Evolutionary conservation across 202 grass and related monocot genomes (phyloP), one percentile per base, ranked within the genome.

Genomic region (Saccharum hybrid): DNA sequence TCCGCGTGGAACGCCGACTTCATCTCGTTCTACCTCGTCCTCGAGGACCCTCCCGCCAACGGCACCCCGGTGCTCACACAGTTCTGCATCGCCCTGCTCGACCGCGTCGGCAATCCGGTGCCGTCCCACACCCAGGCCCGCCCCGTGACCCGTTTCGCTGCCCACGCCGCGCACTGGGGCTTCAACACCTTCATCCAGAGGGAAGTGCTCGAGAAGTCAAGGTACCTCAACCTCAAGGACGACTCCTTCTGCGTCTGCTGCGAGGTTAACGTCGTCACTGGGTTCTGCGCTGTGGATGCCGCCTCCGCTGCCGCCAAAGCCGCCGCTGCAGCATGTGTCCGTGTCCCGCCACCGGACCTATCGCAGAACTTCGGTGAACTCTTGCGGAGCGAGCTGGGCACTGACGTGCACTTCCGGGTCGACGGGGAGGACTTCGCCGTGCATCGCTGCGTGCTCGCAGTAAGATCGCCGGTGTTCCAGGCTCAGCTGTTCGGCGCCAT

Each of bases 201-300:
- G 75, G 82, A 85, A 1, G 63, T n/a, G 22, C 82, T 89, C 6
- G 87, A 89, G 68, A 85, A 48, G 76, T 81, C 78, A 1, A 57
- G 66, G 49, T 34, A 81, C 45, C 8, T 89, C 56, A 78, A 33
- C 54, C 6, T 71, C 46, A 73, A 19, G 63, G 87, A 89, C 3
- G 87, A 89, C 67, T 66, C 10, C 68, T 89, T 85, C 60, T 65
- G 23, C 14, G 62, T 85, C 51, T 38, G 78, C 38, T 85, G 87
- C 70, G 74, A 84, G 12, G 6, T 89, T 48, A 41, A 21, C 5
- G 74, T 89, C 30, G 48, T 85, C 66, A 81, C 87, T 2, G 75
- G 45, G 60, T 83, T 81, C 73, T 41, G 46, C 3, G 72, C 80
- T 14, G 86, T 66, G 66, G 80, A 62, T 3, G n/a, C 36, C 21